Evolutionary conservation across 2,329 filamentous ascomycete species (phyloP).

Genomic region (Fusarium nodosum): DNA sequence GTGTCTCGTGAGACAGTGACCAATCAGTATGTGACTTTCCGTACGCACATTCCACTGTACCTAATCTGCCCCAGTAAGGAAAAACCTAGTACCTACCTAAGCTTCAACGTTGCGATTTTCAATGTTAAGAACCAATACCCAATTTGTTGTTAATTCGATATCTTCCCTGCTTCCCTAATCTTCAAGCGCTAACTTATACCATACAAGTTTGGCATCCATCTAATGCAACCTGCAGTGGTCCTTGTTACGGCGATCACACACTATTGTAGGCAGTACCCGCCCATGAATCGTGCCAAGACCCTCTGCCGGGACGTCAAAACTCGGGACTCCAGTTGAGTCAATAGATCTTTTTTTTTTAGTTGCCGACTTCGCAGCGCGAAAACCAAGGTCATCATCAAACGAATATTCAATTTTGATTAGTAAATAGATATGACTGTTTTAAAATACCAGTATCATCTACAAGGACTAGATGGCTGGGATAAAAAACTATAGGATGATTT

Average conservation of each 20-base stretch:
- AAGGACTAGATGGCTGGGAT: background rate
- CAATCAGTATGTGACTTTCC: constrained; percentile 19
- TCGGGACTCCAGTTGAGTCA: constrained; percentile 15
- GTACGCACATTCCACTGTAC: background rate
- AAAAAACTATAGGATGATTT: background rate
- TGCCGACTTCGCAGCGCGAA: constrained; percentile 16
- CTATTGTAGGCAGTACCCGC: constrained; percentile 1
- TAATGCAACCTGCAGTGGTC: background rate
- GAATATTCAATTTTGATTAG: background rate
- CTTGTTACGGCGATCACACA: constrained; percentile 10
- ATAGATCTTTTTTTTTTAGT: background rate
- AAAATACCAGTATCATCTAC: too few species aligned
- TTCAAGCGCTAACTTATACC: background rate
- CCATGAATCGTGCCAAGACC: background rate
- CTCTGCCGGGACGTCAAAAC: background rate
- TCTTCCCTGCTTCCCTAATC: background rate
- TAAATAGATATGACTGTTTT: background rate
- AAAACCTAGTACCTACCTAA: too few species aligned
- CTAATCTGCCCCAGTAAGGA: background rate
- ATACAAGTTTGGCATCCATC: constrained; percentile 2
- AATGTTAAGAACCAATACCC: background rate
- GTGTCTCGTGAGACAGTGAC: constrained; percentile 7
- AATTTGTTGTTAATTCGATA: background rate
- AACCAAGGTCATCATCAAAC: background rate
- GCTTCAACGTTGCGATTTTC: background rate